Percentiles rank a stretch among this genome's conserved stretches.
Evolutionary conservation across 108 stramenopile species (phyloP).

Genomic region (Chaetoceros tenuissimus): DNA sequence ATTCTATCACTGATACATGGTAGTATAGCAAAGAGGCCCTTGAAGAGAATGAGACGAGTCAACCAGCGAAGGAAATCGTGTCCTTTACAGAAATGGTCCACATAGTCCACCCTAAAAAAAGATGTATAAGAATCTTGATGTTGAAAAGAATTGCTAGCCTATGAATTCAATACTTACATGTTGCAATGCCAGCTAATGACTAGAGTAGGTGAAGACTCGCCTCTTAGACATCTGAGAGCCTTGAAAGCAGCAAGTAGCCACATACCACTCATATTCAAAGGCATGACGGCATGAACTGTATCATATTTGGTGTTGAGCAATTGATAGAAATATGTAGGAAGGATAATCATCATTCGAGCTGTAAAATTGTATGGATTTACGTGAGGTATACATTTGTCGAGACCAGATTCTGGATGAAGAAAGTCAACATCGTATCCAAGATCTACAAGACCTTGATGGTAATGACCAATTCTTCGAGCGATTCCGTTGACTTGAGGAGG

Average conservation of each 20-base stretch:
- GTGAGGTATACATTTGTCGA: conserved; percentile 18
- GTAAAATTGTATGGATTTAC: conserved; percentile 49
- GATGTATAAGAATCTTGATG: no score
- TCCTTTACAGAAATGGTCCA: conserved; percentile 28
- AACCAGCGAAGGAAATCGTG: conserved; percentile 18
- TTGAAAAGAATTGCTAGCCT: no score
- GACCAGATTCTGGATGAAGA: conserved; percentile 29
- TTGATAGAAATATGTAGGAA: conserved; percentile 14
- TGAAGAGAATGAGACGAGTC: conserved; percentile 18
- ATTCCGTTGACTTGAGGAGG: conserved; percentile 46
- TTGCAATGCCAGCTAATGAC: conserved; percentile 48
- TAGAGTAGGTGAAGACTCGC: conserved; percentile 29
- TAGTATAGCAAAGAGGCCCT: conserved; percentile 25
- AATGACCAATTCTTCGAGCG: conserved; percentile 37
- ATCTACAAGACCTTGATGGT: conserved; percentile 24
- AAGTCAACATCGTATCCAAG: conserved; percentile 36
- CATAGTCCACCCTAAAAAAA: conserved; percentile 37
- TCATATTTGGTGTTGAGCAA: conserved; percentile 27
- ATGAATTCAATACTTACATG: no score
- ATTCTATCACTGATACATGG: conserved; percentile 31
- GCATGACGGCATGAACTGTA: conserved; percentile 39
- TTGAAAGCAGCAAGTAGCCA: conserved; percentile 36
- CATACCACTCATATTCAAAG: conserved; percentile 35
- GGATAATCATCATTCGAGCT: conserved; percentile 37
- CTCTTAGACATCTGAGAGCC: conserved; percentile 16